phyloP scores from a whole-genome alignment of 768 basidiomycete species.

The Inosperma sp. region DNA sequence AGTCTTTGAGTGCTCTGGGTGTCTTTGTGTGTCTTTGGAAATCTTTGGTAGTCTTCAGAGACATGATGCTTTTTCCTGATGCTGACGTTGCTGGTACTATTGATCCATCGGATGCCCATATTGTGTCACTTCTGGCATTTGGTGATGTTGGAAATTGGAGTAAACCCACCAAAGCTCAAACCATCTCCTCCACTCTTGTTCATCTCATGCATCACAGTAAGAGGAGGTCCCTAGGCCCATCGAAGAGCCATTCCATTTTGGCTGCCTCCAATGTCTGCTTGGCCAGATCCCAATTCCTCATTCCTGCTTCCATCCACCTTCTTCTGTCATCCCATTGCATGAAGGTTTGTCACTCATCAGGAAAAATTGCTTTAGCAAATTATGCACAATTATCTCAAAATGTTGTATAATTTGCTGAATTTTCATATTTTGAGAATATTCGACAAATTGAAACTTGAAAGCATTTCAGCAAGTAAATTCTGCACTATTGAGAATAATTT shows the following conservation, averaged over 20 bases:
- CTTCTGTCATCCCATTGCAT: neutral
- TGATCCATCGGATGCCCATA: slow-evolving; percentile 14
- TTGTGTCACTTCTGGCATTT: neutral
- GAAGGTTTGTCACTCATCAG: neutral
- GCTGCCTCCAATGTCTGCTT: neutral
- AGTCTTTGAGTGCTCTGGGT: no score
- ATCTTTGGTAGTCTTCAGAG: no score
- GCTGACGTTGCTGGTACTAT: slow-evolving; percentile 10
- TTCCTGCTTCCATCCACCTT: slow-evolving; percentile 3
- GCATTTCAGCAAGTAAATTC: no score
- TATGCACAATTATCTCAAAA: no score
- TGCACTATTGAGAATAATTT: no score
- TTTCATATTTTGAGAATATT: no score
- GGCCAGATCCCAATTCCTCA: neutral
- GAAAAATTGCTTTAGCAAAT: no score
- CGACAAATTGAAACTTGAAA: no score
- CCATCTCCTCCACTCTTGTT: neutral
- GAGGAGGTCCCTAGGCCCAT: neutral
- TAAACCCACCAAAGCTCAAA: neutral
- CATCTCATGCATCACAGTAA: neutral
- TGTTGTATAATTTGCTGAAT: no score
- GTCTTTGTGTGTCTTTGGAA: no score
- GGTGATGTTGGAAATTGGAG: neutral
- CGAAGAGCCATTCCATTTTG: neutral
- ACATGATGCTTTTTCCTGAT: no score